These are phyloP conservation scores for Teunomyces pallodes DNA, from an alignment of 805 yeast genomes.

Conservation along the genomic window DNA sequence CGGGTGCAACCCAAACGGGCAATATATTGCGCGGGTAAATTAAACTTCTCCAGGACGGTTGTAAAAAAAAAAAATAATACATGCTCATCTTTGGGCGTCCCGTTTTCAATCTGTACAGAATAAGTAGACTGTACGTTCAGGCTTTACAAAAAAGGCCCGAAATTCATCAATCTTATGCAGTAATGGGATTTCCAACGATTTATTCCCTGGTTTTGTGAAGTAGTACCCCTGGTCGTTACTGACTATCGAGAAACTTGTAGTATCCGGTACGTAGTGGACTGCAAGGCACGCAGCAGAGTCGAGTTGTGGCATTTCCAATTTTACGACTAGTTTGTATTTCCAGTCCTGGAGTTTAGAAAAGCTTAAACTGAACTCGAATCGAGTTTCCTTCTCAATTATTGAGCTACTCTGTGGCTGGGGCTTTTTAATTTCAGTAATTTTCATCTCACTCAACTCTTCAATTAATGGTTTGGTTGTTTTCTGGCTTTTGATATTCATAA, in stretches of 20 bases:
- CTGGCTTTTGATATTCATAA: conserved; percentile 24
- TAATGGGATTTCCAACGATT: conserved; percentile 10
- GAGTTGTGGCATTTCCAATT: conserved; percentile 17
- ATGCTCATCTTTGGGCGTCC: too few relatives aligned
- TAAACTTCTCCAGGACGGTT: not conserved
- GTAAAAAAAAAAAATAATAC: too few relatives aligned
- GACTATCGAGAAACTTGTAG: conserved; percentile 9
- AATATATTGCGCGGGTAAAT: not conserved
- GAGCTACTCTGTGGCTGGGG: not conserved
- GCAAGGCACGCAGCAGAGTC: conserved; percentile 5
- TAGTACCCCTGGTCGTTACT: conserved; percentile 12
- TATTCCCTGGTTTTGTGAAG: conserved; percentile 7
- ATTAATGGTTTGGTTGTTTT: conserved; percentile 43
- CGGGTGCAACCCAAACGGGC: conserved; percentile 1
- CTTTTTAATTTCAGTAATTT: conserved; percentile 1
- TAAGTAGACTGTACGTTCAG: conserved; percentile 15
- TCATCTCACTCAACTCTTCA: conserved; percentile 46
- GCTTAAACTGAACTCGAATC: conserved; percentile 1
- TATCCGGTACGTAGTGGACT: conserved; percentile 7
- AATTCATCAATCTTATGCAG: conserved; percentile 4
- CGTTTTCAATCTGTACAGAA: conserved; percentile 1
- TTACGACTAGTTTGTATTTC: conserved; percentile 10
- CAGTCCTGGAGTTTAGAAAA: conserved; percentile 1
- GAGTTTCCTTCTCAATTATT: not conserved
- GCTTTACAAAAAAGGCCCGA: conserved; percentile 11